Base-by-base conservation (phyloP, 129 eudicot genomes). In the Sambucus nigra region DNA sequence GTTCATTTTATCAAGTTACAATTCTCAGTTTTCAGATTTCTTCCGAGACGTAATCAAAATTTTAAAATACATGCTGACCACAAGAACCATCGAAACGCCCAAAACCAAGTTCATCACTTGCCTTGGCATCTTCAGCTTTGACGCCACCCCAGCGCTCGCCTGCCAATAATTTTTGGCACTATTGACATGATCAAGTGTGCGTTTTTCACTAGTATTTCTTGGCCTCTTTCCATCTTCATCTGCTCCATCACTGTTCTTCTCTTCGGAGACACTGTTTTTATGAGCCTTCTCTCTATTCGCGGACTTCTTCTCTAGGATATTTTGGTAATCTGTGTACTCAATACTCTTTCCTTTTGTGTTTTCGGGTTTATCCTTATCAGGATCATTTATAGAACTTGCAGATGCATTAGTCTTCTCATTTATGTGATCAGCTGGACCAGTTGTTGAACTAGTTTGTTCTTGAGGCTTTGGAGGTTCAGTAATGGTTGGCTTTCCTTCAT, bases 41-140 rank as follows among this genome's bases (percentile, higher is more conserved):
- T 11, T 33, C 60, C 75, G 65, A 29, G 55, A 74, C 59, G 55
- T 74, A 45, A 61, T 47, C 38, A 67, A 58, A 32, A 50, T 45
- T 7, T 72, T 55, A 31, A 78, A 47, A 48, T 69, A 79, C 4
- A 83, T 29, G 27, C 80, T 83, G 44, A 83, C 46, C 41, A 45
- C 76, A 32, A 83, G 59, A 41, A 60, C 94, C 12, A 73, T 5
- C 9, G 73, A 51, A 52, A 66, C 53, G 52, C 66, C 48, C 60
- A 70, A 51, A 23, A 70, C 46, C 54, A 60, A 7, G 24, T 47
- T 66, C 63, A 78, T 61, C 67, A 39, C 57, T 64, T 66, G 58
- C 52, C 66, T 66, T 6, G 63, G 64, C 39, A 51, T 71, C 73
- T 77, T 81, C 73, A 81, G 53, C 63, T 50, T 74, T 25, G 49